Base-by-base conservation (phyloP, 106 monocot species). In the Chionographis japonica region DNA sequence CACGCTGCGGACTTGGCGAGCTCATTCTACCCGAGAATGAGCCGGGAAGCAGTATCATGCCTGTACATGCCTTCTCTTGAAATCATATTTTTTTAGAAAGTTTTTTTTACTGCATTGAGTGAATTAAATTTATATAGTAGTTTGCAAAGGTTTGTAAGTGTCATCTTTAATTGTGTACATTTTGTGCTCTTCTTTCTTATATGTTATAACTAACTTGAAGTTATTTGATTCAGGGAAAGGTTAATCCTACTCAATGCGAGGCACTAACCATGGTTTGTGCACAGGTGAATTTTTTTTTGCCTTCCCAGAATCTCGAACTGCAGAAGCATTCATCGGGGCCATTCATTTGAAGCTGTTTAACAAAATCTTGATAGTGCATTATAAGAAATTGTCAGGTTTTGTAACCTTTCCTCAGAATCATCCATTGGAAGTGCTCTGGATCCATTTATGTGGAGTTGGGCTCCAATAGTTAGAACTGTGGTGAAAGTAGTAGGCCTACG, bases 261-360 rank as follows among this genome's bases (percentile, higher is more conserved):
- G 92, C 97, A 67, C 86, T 98, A 39, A 98, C 97, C 15, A 92
- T 98, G 97, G 97, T 98, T 68, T 98, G 97, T 77, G 89, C 92
- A 72, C 97, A 92, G 97, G 97, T 98, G 66, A 56, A 8, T 18
- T 61, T 62, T 14, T 14, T n/a, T 13, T 61, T 54, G 12, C 14
- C n/a, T 3, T 62, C 37, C n/a, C n/a, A n/a, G n/a, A n/a, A n/a
- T n/a, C n/a, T 12, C 19, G 50, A 2, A 3, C 49, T 6, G 13
- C 46, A n/a, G 8, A 53, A 35, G 52, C 12, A 6, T 66, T 27
- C 27, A 27, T 27, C 27, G 1, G 4, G 49, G 12, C 20, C 4
- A 16, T 36, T 66, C 12, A 8, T 4, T n/a, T 8, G 17, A 39
- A n/a, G 12, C 50, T 62, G 16, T 46, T 27, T 19, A 42, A 46